Percentiles rank a stretch among this genome's conserved stretches.
Evolutionary conservation across 352 stramenopile genomes (phyloP).

Genomic region (Chrysophaeum taylorii): DNA sequence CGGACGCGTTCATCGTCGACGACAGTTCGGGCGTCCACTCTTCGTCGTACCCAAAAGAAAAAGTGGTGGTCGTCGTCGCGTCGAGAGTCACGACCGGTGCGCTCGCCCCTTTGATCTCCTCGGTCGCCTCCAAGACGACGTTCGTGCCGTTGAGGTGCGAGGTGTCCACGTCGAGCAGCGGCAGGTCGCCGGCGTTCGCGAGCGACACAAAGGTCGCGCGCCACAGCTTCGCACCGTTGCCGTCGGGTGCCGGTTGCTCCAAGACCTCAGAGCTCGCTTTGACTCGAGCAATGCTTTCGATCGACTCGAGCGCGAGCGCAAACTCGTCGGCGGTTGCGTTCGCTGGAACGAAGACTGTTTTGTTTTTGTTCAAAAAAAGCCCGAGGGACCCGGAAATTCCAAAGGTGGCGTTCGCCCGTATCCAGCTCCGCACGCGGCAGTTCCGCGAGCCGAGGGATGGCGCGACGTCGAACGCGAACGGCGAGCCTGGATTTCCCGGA

Average conservation of each 20-base stretch:
- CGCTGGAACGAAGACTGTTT: slow-evolving; percentile 49
- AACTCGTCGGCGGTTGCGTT: slow-evolving; percentile 71
- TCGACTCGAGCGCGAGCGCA: slow-evolving; percentile 50
- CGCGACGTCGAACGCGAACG: background rate
- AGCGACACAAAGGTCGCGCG: slow-evolving; percentile 49
- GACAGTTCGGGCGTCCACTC: background rate
- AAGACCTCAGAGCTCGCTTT: slow-evolving; percentile 20
- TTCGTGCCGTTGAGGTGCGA: slow-evolving; percentile 23
- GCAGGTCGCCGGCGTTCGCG: slow-evolving; percentile 43
- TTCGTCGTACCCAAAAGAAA: background rate
- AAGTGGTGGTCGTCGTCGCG: slow-evolving; percentile 7
- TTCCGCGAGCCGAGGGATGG: background rate
- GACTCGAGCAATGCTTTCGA: slow-evolving; percentile 46
- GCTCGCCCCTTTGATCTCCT: slow-evolving; percentile 32
- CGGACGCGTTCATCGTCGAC: background rate
- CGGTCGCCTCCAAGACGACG: slow-evolving; percentile 22
- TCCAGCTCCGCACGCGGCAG: background rate
- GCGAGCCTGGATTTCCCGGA: no score
- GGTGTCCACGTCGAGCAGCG: slow-evolving; percentile 27
- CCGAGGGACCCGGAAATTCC: slow-evolving; percentile 36
- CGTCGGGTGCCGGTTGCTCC: background rate
- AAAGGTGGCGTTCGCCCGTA: slow-evolving; percentile 27
- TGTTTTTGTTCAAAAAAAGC: slow-evolving; percentile 28
- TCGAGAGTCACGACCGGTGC: slow-evolving; percentile 29
- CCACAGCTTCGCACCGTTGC: slow-evolving; percentile 39